phyloP scores from a whole-genome alignment of 192 early-diverging fungal species.

The Spinellus fusiger region DNA sequence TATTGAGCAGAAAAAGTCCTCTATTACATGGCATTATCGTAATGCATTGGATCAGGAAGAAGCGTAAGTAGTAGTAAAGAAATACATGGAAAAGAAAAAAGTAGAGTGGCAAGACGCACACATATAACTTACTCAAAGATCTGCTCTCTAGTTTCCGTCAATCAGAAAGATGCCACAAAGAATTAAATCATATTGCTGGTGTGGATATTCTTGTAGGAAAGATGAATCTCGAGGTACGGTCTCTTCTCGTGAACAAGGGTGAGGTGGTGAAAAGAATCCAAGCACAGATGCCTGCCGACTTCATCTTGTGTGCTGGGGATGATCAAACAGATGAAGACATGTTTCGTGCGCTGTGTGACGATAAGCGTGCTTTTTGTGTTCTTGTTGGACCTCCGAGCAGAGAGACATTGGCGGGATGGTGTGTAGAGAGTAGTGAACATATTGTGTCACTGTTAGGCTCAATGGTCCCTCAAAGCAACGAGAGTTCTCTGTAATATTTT shows the following conservation, averaged over 20 bases:
- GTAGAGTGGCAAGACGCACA: not conserved
- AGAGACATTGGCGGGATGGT: constrained; percentile 80
- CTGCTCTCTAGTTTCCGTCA: constrained; percentile 3
- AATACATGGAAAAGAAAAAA: constrained; percentile 71
- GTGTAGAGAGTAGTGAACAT: constrained; percentile 67
- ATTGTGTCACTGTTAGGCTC: constrained; percentile 42
- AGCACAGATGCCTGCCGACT: constrained; percentile 61
- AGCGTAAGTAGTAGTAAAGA: constrained; percentile 23
- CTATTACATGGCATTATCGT: constrained; percentile 97
- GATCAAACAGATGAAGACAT: constrained; percentile 98
- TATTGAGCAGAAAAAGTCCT: constrained; percentile 86
- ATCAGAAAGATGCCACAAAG: constrained; percentile 14
- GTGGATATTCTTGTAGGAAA: constrained; percentile 94
- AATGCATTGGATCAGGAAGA: constrained; percentile 22
- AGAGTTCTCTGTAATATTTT: not conserved
- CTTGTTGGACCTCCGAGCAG: constrained; percentile 81
- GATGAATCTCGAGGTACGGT: constrained; percentile 95
- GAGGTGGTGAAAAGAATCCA: constrained; percentile 90
- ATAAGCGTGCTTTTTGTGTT: constrained; percentile 45
- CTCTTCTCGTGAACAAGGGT: constrained; percentile 89
- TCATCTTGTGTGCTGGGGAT: constrained; percentile 92
- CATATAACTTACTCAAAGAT: not conserved
- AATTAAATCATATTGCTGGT: constrained; percentile 35
- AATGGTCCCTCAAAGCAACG: constrained; percentile 6
- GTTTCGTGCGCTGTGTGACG: constrained; percentile 65